phyloP scores from a whole-genome alignment of 352 stramenopile species.

The Phytophthora syringae region DNA sequence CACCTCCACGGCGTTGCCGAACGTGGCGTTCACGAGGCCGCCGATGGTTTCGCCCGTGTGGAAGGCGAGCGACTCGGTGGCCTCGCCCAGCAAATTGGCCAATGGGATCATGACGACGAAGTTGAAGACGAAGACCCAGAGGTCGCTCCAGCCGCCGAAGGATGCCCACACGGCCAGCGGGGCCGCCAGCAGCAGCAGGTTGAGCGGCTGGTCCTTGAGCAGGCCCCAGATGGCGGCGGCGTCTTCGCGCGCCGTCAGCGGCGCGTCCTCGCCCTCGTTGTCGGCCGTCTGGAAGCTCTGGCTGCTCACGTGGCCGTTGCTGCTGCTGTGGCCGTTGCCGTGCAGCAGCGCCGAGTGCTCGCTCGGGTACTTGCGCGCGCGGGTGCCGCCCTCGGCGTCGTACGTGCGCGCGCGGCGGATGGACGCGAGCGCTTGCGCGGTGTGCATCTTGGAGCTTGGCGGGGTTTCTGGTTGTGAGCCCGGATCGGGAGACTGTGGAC shows the following conservation, averaged over 20 bases:
- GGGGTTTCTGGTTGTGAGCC: constrained; percentile 20
- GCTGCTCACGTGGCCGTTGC: constrained; percentile 24
- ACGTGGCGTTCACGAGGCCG: constrained; percentile 97
- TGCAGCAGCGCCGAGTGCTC: constrained; percentile 50
- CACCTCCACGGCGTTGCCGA: constrained; percentile 98
- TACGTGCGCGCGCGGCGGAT: constrained; percentile 61
- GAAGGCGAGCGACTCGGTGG: constrained; percentile 97
- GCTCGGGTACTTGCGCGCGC: constrained; percentile 32
- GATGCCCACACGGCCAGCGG: constrained; percentile 78
- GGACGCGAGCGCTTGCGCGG: constrained; percentile 62
- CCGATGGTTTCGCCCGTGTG: constrained; percentile 98
- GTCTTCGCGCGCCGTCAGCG: constrained; percentile 42
- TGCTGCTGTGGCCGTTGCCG: constrained; percentile 25
- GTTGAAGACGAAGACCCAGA: constrained; percentile 94
- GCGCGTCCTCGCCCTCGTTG: constrained; percentile 7
- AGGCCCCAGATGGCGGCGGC: constrained; percentile 50
- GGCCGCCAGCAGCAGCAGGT: constrained; percentile 64
- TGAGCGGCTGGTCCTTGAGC: constrained; percentile 63
- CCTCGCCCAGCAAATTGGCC: constrained; percentile 95
- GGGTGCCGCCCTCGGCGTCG: constrained; percentile 31
- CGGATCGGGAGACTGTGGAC: constrained; percentile 8
- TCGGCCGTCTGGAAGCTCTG: constrained; percentile 9
- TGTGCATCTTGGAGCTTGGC: constrained; percentile 54
- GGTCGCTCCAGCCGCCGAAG: constrained; percentile 67
- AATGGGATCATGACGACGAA: constrained; percentile 98